A percentile compares a stretch with the other conserved stretches of the same genome.
phyloP scores from a whole-genome alignment of 768 basidiomycete genomes.

The Tylopilus vinaceipallidus region DNA sequence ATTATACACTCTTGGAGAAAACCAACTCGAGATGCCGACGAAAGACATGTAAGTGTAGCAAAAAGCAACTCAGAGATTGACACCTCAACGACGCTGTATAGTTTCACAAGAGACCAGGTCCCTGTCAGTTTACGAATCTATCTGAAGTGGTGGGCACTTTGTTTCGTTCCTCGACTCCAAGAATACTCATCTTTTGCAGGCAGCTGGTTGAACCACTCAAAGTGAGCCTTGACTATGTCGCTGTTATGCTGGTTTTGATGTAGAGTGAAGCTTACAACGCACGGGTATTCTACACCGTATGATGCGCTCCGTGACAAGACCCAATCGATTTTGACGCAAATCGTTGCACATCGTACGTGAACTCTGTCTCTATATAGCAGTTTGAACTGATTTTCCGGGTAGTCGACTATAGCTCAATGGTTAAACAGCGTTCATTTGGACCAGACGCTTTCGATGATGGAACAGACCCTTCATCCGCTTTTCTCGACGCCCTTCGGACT shows the following conservation, averaged over 20 bases:
- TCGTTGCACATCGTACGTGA: conserved; percentile 71
- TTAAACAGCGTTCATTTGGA: conserved; percentile 77
- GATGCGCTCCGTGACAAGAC: conserved; percentile 79
- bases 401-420: conserved; percentile 61
- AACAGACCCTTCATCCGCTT: conserved; percentile 67
- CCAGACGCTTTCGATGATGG: conserved; percentile 74
- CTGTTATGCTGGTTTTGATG: conserved; percentile 39
- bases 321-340: conserved; percentile 83
- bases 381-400: neutral
- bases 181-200: conserved; percentile 26
- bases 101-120: conserved; percentile 85
- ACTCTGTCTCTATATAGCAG: neutral
- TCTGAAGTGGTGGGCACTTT: conserved; percentile 61
- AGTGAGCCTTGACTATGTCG: conserved; percentile 19
- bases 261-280: conserved; percentile 63
- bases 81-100: conserved; percentile 22
- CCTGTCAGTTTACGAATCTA: conserved; percentile 83
- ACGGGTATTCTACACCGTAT: conserved; percentile 83
- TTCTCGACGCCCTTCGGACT: conserved; percentile 77
- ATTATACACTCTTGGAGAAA: conserved; percentile 77
- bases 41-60: conserved; percentile 67
- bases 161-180: neutral
- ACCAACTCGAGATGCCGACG: conserved; percentile 83
- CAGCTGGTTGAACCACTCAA: conserved; percentile 52
- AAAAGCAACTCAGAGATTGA: neutral